Percentiles rank a stretch among this genome's conserved stretches.
phyloP scores from a whole-genome alignment of 1,284 basidiomycete species.

The Exsudoporus floridanus region DNA sequence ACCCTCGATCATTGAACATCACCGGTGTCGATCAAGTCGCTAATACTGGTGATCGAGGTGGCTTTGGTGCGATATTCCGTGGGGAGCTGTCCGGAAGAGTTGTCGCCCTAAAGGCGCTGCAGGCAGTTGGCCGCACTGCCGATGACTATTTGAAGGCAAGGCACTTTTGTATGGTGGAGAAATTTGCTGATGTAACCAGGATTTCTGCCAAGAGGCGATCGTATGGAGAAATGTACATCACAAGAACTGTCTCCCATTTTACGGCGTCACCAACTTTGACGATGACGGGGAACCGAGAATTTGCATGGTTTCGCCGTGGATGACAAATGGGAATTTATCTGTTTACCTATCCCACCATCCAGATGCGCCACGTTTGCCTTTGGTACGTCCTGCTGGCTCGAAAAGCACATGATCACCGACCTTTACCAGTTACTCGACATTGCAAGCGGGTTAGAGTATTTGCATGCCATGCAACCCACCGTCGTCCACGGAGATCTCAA shows the following conservation, averaged over 20 bases:
- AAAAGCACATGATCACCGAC: not conserved
- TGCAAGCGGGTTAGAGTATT: conserved; percentile 41
- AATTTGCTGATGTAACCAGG: conserved; percentile 14
- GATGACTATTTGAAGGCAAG: conserved; percentile 24
- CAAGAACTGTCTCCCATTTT: conserved; percentile 31
- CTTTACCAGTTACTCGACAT: conserved; percentile 38
- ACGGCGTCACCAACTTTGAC: conserved; percentile 20
- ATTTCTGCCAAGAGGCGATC: conserved; percentile 31
- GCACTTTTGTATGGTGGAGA: not conserved
- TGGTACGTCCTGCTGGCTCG: conserved; percentile 31
- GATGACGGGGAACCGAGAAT: conserved; percentile 13
- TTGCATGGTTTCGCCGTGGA: conserved; percentile 33
- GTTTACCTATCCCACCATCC: conserved; percentile 38
- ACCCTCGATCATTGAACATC: conserved; percentile 27
- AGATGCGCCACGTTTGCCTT: conserved; percentile 30
- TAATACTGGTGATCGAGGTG: conserved; percentile 18
- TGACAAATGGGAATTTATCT: conserved; percentile 39
- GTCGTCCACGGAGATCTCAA: conserved; percentile 49
- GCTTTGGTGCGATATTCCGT: conserved; percentile 27
- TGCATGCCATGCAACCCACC: conserved; percentile 40
- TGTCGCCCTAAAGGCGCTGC: conserved; percentile 30
- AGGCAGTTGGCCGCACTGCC: conserved; percentile 7
- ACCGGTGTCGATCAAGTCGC: conserved; percentile 16
- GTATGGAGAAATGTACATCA: conserved; percentile 33
- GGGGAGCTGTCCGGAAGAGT: conserved; percentile 23